Evolutionary conservation across 78 protist species (phyloP).

Genomic region (Diacronema lutheri): DNA sequence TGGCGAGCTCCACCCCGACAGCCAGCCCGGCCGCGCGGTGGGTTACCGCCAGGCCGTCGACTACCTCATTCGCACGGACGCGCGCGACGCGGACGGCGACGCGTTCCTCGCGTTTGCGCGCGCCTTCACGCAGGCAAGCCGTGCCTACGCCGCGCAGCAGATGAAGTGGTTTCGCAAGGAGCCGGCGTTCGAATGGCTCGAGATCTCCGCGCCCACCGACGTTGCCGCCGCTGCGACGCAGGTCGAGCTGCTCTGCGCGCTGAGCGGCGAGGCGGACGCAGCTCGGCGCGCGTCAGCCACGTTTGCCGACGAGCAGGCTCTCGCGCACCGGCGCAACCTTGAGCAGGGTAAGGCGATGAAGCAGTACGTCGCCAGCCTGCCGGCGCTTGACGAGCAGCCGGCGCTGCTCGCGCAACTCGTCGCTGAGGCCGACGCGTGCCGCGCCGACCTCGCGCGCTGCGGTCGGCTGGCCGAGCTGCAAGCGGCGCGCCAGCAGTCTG

Average conservation of each 20-base stretch:
- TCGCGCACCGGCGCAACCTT: not conserved
- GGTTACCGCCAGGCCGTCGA: conserved; percentile 9
- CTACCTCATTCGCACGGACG: not conserved
- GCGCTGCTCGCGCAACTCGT: not conserved
- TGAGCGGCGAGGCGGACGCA: not conserved
- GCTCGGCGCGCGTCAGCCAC: not conserved
- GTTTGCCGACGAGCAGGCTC: not conserved
- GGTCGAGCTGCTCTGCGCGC: too few relatives aligned
- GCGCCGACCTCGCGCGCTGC: too few relatives aligned
- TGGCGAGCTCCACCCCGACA: not conserved
- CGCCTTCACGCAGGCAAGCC: not conserved
- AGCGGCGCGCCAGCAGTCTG: too few relatives aligned
- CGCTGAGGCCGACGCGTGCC: not conserved
- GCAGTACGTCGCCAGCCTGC: not conserved
- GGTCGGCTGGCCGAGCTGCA: too few relatives aligned
- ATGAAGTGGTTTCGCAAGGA: not conserved
- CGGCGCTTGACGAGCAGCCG: not conserved
- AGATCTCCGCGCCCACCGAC: not conserved
- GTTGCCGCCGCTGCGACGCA: not conserved
- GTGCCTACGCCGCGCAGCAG: not conserved
- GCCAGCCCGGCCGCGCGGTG: not conserved
- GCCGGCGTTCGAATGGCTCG: not conserved
- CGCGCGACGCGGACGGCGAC: not conserved
- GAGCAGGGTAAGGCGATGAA: not conserved
- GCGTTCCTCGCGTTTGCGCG: not conserved